A percentile compares a stretch with the other conserved stretches of the same genome.
These are phyloP conservation scores for Metschnikowia continentalis DNA, from an alignment of 805 yeast genomes.

Conservation along the genomic window DNA sequence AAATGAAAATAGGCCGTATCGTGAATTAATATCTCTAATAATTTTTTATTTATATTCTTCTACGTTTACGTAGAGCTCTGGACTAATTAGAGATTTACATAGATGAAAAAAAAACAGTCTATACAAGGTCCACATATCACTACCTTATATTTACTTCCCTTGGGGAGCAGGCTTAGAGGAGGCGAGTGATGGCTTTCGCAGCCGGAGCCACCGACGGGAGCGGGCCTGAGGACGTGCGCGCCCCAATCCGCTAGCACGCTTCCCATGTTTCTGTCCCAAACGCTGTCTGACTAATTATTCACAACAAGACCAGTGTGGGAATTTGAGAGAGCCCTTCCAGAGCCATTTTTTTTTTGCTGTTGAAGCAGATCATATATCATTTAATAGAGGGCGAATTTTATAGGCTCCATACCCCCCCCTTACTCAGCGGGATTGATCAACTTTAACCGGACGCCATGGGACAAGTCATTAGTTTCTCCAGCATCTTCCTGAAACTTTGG, in stretches of 20 bases:
- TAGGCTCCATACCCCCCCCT: background rate
- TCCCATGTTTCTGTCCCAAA: constrained; percentile 3
- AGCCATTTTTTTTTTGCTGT: background rate
- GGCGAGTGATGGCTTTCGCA: background rate
- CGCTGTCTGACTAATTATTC: background rate
- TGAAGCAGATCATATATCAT: background rate
- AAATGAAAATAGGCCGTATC: no score
- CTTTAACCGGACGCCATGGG: constrained; percentile 51
- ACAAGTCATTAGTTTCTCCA: constrained; percentile 70
- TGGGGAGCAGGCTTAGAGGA: background rate
- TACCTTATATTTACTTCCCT: no score
- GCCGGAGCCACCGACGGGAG: background rate
- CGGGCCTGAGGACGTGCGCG: background rate
- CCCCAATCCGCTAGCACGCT: constrained; percentile 1
- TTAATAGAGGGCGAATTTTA: background rate
- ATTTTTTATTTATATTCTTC: no score
- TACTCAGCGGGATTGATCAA: background rate
- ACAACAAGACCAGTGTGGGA: background rate
- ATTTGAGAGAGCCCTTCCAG: background rate
- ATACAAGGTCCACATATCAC: no score
- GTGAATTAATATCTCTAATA: no score
- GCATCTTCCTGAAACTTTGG: constrained; percentile 83
- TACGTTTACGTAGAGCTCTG: no score
- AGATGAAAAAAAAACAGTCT: no score
- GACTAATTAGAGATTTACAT: no score